Conservation (phyloP, 2,329 filamentous ascomycete species). For the Periconia sp. region DNA sequence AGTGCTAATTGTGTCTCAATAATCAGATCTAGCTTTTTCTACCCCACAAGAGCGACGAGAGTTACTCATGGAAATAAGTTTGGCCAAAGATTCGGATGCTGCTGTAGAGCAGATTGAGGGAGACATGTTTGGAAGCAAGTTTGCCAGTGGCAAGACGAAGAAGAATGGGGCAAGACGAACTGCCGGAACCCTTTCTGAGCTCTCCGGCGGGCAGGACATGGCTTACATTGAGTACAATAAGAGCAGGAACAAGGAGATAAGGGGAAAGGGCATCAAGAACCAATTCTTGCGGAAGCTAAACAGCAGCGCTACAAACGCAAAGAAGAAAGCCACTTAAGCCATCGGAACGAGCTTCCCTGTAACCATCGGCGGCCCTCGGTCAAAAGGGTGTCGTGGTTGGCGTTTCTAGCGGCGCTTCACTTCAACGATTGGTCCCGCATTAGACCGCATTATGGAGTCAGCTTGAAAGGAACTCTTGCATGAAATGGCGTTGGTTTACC, state of each 20-base stretch:
- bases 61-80: slow-evolving; percentile 84
- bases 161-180: slow-evolving; percentile 74
- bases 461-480: too few relatives aligned
- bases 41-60: slow-evolving; percentile 82
- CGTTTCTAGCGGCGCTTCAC: too few relatives aligned
- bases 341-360: too few relatives aligned
- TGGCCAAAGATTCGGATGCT: slow-evolving; percentile 78
- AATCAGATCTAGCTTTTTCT: slow-evolving; percentile 82
- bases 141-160: slow-evolving; percentile 52
- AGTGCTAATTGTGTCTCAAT: too few relatives aligned
- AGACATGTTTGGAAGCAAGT: slow-evolving; percentile 66
- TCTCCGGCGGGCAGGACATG: slow-evolving; percentile 95
- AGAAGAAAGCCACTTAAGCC: slow-evolving; percentile 13
- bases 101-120: slow-evolving; percentile 74
- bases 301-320: slow-evolving; percentile 19
- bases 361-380: too few relatives aligned
- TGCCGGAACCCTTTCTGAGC: slow-evolving; percentile 82
- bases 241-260: slow-evolving; percentile 55
- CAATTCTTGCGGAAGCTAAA: slow-evolving; percentile 53
- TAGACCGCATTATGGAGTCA: too few relatives aligned
- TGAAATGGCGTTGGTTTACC: too few relatives aligned
- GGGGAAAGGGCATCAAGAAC: slow-evolving; percentile 47
- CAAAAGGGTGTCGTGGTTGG: too few relatives aligned
- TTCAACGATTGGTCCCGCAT: too few relatives aligned
- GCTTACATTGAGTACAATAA: slow-evolving; percentile 68